A percentile compares a stretch with the other conserved stretches of the same genome.
These are phyloP conservation scores for Carex parvula DNA, from an alignment of 176 grass and related monocot genomes.

Conservation along the genomic window DNA sequence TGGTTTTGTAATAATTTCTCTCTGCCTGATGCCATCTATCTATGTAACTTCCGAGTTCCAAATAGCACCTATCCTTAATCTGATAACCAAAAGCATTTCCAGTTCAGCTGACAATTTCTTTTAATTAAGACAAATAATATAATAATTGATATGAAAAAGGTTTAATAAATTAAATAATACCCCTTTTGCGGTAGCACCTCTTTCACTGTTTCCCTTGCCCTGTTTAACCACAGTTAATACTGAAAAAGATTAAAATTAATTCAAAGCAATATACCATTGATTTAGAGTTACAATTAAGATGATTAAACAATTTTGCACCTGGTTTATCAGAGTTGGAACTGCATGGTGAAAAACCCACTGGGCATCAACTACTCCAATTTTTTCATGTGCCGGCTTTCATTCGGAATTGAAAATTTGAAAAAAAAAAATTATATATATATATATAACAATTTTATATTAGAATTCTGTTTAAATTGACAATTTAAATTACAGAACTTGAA, in stretches of 20 bases:
- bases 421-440: neutral
- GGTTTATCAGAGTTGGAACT: slow-evolving; percentile 22
- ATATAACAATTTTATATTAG: neutral
- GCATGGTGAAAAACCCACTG: slow-evolving; percentile 24
- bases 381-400: slow-evolving; percentile 16
- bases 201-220: neutral
- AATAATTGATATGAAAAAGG: neutral
- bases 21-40: slow-evolving; percentile 23
- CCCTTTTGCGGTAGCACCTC: neutral
- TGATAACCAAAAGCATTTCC: neutral
- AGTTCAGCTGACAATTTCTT: neutral
- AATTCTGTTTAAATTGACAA: neutral
- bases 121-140: neutral
- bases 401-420: neutral
- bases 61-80: slow-evolving; percentile 8
- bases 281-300: neutral
- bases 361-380: slow-evolving; percentile 20
- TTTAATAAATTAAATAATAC: neutral
- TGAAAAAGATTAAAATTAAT: neutral
- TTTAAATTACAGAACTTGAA: neutral
- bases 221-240: neutral
- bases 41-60: neutral
- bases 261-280: neutral
- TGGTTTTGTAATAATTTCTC: slow-evolving; percentile 27
- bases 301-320: neutral